A percentile compares a stretch with the other conserved stretches of the same genome.
phyloP scores from a whole-genome alignment of 768 basidiomycete genomes.

The Tylopilus subfusipes region DNA sequence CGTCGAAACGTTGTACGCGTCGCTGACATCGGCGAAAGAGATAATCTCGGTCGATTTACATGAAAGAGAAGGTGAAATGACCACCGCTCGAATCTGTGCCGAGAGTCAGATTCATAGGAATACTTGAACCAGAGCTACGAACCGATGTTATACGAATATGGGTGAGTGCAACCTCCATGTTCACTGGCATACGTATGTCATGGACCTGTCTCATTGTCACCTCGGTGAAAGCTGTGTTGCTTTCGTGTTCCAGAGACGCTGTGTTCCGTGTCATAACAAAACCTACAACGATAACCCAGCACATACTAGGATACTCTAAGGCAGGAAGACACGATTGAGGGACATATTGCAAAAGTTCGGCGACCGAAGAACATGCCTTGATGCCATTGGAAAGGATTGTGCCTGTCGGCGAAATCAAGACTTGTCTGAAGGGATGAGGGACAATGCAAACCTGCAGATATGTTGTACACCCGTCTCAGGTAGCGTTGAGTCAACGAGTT shows the following conservation, averaged over 20 bases:
- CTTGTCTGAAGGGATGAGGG: not conserved
- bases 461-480: slow-evolving; percentile 71
- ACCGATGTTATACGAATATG: slow-evolving; percentile 79
- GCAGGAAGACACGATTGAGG: slow-evolving; percentile 44
- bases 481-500: slow-evolving; percentile 71
- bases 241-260: slow-evolving; percentile 66
- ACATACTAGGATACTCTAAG: slow-evolving; percentile 56
- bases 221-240: slow-evolving; percentile 48
- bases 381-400: slow-evolving; percentile 49
- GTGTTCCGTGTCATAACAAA: slow-evolving; percentile 11
- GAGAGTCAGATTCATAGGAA: slow-evolving; percentile 4
- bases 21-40: slow-evolving; percentile 75
- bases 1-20: slow-evolving; percentile 78
- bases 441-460: slow-evolving; percentile 45
- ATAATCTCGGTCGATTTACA: slow-evolving; percentile 84
- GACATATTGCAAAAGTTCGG: slow-evolving; percentile 56
- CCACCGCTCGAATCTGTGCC: slow-evolving; percentile 61
- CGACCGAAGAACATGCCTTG: slow-evolving; percentile 59
- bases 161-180: slow-evolving; percentile 59
- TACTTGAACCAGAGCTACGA: slow-evolving; percentile 22
- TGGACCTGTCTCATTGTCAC: slow-evolving; percentile 65
- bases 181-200: slow-evolving; percentile 69
- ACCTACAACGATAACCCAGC: not conserved
- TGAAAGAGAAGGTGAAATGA: slow-evolving; percentile 62
- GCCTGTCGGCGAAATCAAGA: slow-evolving; percentile 34